Evolutionary conservation across 2,329 filamentous ascomycete species (phyloP), one percentile per base, ranked within the genome.

Genomic region (Aspergillus melleus): DNA sequence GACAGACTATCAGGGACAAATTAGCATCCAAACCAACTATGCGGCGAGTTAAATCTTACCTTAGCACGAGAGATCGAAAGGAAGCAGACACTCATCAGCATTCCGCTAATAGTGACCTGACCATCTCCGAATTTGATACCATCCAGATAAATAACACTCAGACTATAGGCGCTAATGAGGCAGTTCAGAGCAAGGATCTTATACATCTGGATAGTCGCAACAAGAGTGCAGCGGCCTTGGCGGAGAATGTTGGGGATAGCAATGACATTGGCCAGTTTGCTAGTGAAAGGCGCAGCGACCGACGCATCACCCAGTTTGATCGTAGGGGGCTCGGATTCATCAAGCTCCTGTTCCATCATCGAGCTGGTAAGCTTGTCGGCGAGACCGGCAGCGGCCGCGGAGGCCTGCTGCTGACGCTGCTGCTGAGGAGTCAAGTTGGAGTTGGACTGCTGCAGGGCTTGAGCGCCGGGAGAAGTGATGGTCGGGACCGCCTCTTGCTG

Each of bases 1-100:
- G 55, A 99, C 95, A 30, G 95, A 91, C 81, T 87, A n/a, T 16
- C 14, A 61, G 49, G 49, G 29, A 24, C 14, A 49, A 14, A 53
- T 70, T 60, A 68, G 61, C 42, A 65, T 47, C 8, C 12, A 12
- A 47, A n/a, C 14, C 64, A 9, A 49, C 4, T 29, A 26, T 9
- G 54, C 49, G 9, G 9, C 2, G n/a, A 14, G 11, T 16, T 19
- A 22, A 26, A 24, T 49, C 77, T 65, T 79, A 86, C 84, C 82
- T 92, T 95, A 44, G 95, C 95, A 61, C 95, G 90, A n/a, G 95
- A 98, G 71, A 99, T 97, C 62, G 93, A 97, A 70, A 99, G 81
- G 85, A 99, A 99, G 80, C 95, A 99, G 54, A 99, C 95, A 70
- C 93, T 97, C 95, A 99, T 98, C 76, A 99, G 88, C 91, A 99